Evolutionary conservation across 1,139 yeast species (phyloP), one percentile per base, ranked within the genome.

Genomic region (Nakaseomyces kungkrabaensis): DNA sequence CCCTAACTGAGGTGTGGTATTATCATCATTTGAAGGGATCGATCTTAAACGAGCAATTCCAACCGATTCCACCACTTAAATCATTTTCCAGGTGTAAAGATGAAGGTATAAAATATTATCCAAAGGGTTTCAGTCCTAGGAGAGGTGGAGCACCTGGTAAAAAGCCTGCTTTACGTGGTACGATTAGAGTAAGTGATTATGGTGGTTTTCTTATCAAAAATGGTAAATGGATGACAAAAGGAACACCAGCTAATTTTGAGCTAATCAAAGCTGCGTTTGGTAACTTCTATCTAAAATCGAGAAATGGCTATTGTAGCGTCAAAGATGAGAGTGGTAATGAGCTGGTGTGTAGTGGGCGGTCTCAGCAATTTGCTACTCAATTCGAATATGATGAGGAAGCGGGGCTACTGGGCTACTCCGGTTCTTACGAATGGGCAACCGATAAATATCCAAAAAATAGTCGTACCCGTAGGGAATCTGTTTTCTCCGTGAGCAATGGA

Each of bases 1-100:
- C 88, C 0, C 68, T 92, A 44, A 85, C 81, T 59, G 96, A 92
- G 67, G 76, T 92, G 31, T 90, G 97, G 96, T 92, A 90, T 68
- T 90, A 78, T 69, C 92, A 86, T 69, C 77, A 83, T 54, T 71
- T 90, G 50, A 54, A 76, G 58, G 97, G 97, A 0, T 79, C 96
- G 0, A 73, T 90, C 10, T 71, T 78, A 37, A 70, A 72, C 36
- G 89, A 89, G 49, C 67, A 78, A 25, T 90, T 85, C 62, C 63
- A 73, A 11, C 85, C 85, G 24, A 79, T 85, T 45, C 85, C 84
- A 49, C 68, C 87, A 1, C 68, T 84, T 68, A 50, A 58, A 69
- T 25, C 60, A 60, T 43, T 51, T 33, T 71, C 86, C 11, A 74
- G 77, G 50, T 92, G 97, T 66, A 90, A 90, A 0, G 72, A 70